Evolutionary conservation across 768 basidiomycete genomes (phyloP).

Genomic region (Filobasidium floriforme): DNA sequence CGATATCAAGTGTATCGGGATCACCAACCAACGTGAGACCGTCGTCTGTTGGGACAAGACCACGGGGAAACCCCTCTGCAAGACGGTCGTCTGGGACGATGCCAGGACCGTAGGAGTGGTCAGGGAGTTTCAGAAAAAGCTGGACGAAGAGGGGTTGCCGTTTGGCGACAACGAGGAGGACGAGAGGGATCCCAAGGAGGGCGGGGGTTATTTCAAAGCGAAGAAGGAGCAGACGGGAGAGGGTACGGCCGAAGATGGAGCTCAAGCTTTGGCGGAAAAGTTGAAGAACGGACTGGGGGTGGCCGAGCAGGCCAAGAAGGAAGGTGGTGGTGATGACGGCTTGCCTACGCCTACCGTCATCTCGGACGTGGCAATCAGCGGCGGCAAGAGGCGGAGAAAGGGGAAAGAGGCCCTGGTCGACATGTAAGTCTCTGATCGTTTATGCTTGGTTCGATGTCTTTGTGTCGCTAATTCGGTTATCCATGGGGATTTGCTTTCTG

Average conservation of each 20-base stretch:
- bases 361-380: conserved; percentile 11
- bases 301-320: neutral
- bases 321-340: neutral
- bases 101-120: conserved; percentile 82
- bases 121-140: conserved; percentile 65
- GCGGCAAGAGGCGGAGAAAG: conserved; percentile 29
- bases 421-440: conserved; percentile 26
- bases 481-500: neutral
- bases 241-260: conserved; percentile 14
- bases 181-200: conserved; percentile 54
- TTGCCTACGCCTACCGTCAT: conserved; percentile 13
- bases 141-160: conserved; percentile 61
- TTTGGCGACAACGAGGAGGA: conserved; percentile 57
- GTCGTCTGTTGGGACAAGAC: conserved; percentile 83
- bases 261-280: neutral
- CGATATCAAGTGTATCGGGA: conserved; percentile 86
- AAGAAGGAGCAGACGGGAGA: conserved; percentile 5
- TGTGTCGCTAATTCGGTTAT: neutral
- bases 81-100: conserved; percentile 82
- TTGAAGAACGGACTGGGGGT: conserved; percentile 8
- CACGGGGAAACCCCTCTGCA: conserved; percentile 79
- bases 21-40: conserved; percentile 97
- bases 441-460: neutral
- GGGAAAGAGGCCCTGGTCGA: conserved; percentile 40
- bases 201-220: conserved; percentile 21